Conservation (phyloP, 306 rosid genomes). For the Dalbergia cochinchinensis region DNA sequence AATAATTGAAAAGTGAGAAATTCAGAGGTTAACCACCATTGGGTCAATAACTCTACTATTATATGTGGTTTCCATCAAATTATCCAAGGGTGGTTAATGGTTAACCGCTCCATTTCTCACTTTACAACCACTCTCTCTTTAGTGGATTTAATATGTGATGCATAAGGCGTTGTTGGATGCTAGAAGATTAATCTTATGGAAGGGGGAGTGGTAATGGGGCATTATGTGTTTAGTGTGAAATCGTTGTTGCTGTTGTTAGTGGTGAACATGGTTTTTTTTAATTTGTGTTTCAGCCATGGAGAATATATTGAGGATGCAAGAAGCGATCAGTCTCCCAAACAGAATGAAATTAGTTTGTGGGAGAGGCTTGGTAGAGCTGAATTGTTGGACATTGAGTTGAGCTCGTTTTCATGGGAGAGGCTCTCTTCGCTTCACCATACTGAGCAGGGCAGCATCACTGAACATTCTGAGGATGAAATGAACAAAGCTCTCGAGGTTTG, state of each 20-base stretch:
- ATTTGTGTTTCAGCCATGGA: slow-evolving; percentile 59
- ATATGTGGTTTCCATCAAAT: too few species aligned
- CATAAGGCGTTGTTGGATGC: background rate
- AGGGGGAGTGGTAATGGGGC: background rate
- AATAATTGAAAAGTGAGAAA: too few species aligned
- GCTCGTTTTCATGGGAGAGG: slow-evolving; percentile 76
- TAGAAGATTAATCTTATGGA: background rate
- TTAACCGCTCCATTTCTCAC: too few species aligned
- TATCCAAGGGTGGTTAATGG: too few species aligned
- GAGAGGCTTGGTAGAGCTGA: slow-evolving; percentile 93
- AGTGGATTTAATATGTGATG: slow-evolving; percentile 9
- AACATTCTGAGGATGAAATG: slow-evolving; percentile 88
- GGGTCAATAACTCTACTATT: too few species aligned
- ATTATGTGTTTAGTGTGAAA: background rate
- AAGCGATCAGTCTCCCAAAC: slow-evolving; percentile 51
- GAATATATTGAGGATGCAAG: slow-evolving; percentile 53
- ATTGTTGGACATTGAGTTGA: slow-evolving; percentile 76
- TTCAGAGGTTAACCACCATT: too few species aligned
- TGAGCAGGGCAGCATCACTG: slow-evolving; percentile 72
- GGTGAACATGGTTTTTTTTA: slow-evolving; percentile 25
- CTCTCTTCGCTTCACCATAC: slow-evolving; percentile 92
- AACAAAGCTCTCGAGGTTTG: slow-evolving; percentile 84
- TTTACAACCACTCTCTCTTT: too few species aligned
- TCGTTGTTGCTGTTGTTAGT: background rate
- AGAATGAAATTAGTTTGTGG: slow-evolving; percentile 79